These are phyloP conservation scores for Gilbertella persicaria DNA, from an alignment of 371 early-diverging fungal species.

Conservation along the genomic window DNA sequence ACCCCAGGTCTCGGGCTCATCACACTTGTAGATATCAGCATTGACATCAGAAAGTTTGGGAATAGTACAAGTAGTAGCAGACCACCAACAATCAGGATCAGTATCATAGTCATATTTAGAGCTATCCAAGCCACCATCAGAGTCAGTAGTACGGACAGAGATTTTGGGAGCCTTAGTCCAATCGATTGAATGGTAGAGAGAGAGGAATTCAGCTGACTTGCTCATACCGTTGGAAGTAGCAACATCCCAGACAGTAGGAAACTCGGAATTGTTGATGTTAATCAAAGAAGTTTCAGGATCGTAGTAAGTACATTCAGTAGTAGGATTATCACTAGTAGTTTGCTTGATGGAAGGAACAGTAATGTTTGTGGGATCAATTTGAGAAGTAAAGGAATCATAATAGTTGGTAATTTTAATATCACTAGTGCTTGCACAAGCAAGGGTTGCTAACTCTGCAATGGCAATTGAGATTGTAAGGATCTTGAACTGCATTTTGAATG, in stretches of 20 bases:
- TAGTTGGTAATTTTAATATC: too few relatives aligned
- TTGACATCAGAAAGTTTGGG: conserved; percentile 33
- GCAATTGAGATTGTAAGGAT: too few relatives aligned
- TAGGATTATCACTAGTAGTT: conserved; percentile 10
- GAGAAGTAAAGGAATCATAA: conserved; percentile 10
- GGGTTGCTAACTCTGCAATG: too few relatives aligned
- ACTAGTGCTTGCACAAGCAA: too few relatives aligned
- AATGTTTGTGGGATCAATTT: conserved; percentile 5
- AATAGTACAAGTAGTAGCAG: conserved; percentile 30
- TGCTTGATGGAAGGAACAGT: conserved; percentile 10
- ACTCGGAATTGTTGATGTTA: conserved; percentile 5
- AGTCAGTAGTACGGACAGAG: conserved; percentile 8
- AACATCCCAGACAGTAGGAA: conserved; percentile 15
- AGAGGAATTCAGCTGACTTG: conserved; percentile 9
- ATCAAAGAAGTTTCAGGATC: neutral
- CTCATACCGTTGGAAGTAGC: conserved; percentile 20
- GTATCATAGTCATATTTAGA: conserved; percentile 24
- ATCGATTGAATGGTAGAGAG: conserved; percentile 26
- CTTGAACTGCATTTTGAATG: too few relatives aligned
- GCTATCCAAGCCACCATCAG: conserved; percentile 8
- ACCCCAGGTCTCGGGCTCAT: conserved; percentile 41
- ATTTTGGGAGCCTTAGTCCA: conserved; percentile 40
- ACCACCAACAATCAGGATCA: conserved; percentile 52
- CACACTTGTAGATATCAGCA: conserved; percentile 33
- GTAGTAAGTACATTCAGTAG: conserved; percentile 14